Base-by-base conservation (phyloP, 495 filamentous ascomycete genomes). In the Daldinia grandis region DNA sequence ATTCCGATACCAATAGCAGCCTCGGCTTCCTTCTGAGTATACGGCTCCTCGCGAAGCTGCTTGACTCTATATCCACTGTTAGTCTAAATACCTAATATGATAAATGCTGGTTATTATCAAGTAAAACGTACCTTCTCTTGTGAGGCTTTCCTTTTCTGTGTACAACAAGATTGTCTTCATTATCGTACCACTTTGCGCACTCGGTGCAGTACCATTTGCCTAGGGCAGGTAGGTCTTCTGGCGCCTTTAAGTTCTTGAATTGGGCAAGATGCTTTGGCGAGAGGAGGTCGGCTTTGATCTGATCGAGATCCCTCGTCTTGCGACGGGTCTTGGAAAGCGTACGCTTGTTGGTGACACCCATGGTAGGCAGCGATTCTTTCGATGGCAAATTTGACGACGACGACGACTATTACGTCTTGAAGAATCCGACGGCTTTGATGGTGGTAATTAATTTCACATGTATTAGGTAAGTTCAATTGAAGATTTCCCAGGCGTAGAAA, bases 161-260 rank as follows among this genome's bases (percentile, higher is more conserved):
- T 28, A 85, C 81, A 28, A 87, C 84, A 65, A 97, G 81, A 73
- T 90, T 95, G 72, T 87, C 80, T 56, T 96, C 93, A 59, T 88
- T 91, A 80, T 98, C 95, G 78, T 95, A 98, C 90, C 91, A 98
- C 82, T 97, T 98, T 40, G 94, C 89, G 75, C 95, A 99, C 81
- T 97, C 92, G n/a, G 91, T 83, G 78, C 95, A 99, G 77, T 97
- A 97, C 69, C 87, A 90, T 74, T 85, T 81, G 5, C 95, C 95
- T 28, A 97, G 82, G 0, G 88, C 94, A 6, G 95, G 95, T 15
- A 95, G 86, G 71, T 98, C 95, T 76, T 97, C 95, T 19, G 86
- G 81, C 27, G 92, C 90, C 73, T 97, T 95, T 50, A 89, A 84
- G 31, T 87, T 87, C 74, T 93, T 92, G 84, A 89, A 91, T 55